Base-by-base conservation (phyloP, 257 asterid genomes). In the Petunia axillaris region DNA sequence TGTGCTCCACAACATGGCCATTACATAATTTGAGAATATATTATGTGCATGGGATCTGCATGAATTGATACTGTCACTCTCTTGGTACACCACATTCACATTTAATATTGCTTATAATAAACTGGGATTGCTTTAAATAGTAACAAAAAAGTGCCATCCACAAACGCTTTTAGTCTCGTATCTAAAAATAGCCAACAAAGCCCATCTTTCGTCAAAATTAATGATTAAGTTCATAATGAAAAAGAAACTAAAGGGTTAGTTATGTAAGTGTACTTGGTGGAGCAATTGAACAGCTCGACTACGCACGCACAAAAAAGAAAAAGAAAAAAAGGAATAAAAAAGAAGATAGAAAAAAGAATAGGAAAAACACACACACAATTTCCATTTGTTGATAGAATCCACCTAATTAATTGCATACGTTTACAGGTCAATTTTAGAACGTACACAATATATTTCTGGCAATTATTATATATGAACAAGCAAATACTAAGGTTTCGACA, bases 261-360 rank as follows among this genome's bases (percentile, higher is more conserved):
- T 64, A 81, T 80, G 75, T 80, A 81, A 63, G 81, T 84, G 88
- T 85, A 25, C 25, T 75, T 85, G 90, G 86, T 87, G 88, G 82
- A 86, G 80, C 55, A 80, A 87, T 80, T 86, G 82, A 85, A 86
- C 90, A 87, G 84, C 89, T 86, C 83, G 65, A 75, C 25, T 25
- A 25, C 25, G 25, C 25, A 25, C 25, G 25, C 81, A 74, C 58
- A 80, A 44, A 2, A 13, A 5, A 6, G 35, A 4, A 11, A 1
- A n/a, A 14, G n/a, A 39, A 38, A 6, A 11, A 38, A 4, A 65
- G 14, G 14, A 15, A 40, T 6, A 14, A 13, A 66, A 2, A 3
- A 54, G 52, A 13, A 38, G 9, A 65, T 5, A 58, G n/a, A n/a
- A n/a, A 14, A 15, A 14, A 14, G 4, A 0, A 55, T 48, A 79